A percentile compares a stretch with the other conserved stretches of the same genome.
Conservation (phyloP, 1,284 basidiomycete species). For the Irpex lacteus region DNA sequence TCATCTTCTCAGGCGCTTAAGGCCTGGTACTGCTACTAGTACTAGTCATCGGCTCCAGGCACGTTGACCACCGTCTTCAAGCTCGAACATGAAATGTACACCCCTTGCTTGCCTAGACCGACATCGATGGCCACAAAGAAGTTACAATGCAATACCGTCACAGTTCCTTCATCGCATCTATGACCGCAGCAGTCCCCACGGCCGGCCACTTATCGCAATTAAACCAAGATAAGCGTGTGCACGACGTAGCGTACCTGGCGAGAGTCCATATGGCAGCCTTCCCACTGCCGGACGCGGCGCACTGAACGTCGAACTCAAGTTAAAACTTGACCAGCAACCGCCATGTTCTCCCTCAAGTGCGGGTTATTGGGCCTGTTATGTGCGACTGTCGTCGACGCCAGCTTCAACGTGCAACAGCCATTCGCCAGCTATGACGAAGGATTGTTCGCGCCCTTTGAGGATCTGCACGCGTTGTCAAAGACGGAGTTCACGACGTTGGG, state of each 20-base stretch:
- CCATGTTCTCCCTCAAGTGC: slow-evolving; percentile 6
- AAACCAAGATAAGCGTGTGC: background rate
- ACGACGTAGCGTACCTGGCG: background rate
- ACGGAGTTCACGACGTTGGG: slow-evolving; percentile 42
- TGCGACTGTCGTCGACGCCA: background rate
- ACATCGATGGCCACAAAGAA: too few relatives aligned
- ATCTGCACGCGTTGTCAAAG: slow-evolving; percentile 38
- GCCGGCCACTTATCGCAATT: too few relatives aligned
- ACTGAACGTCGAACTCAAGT: too few relatives aligned
- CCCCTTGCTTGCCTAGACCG: too few relatives aligned
- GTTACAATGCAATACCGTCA: too few relatives aligned
- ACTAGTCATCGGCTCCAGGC: too few relatives aligned
- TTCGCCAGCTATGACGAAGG: slow-evolving; percentile 30
- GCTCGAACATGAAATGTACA: too few relatives aligned
- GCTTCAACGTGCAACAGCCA: slow-evolving; percentile 5
- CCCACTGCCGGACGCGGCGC: background rate
- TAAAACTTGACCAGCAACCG: background rate
- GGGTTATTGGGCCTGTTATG: background rate
- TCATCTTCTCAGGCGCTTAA: too few relatives aligned
- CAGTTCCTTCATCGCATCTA: too few relatives aligned
- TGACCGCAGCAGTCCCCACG: too few relatives aligned
- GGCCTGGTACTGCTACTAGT: too few relatives aligned
- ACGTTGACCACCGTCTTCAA: too few relatives aligned
- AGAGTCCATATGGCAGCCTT: background rate
- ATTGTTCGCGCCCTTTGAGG: slow-evolving; percentile 40